Percentiles rank a stretch among this genome's conserved stretches.
These are phyloP conservation scores for Boletus mariae DNA, from an alignment of 1,284 basidiomycete genomes.

Conservation along the genomic window DNA sequence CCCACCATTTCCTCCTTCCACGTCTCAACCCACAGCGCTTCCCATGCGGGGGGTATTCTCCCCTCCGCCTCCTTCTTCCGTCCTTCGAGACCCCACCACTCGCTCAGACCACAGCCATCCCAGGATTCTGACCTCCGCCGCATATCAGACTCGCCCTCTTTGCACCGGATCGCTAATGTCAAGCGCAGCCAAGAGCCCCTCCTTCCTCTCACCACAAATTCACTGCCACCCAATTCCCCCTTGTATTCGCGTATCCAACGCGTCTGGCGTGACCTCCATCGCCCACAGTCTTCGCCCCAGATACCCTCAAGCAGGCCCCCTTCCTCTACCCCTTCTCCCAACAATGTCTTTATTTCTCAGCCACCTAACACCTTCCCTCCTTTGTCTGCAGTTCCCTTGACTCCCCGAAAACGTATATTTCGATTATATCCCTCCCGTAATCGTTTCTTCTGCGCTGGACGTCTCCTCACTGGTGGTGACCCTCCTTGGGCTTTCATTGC, in stretches of 20 bases:
- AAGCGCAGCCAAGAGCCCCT: conserved; percentile 69
- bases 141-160: conserved; percentile 30
- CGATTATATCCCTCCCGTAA: conserved; percentile 67
- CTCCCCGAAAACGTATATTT: conserved; percentile 50
- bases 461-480: conserved; percentile 81
- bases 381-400: conserved; percentile 47
- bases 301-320: conserved; percentile 22
- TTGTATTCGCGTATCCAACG: conserved; percentile 55
- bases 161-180: conserved; percentile 34
- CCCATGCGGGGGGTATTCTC: conserved; percentile 69
- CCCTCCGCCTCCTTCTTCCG: conserved; percentile 73
- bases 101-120: conserved; percentile 22
- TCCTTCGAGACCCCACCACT: conserved; percentile 53
- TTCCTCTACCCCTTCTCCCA: conserved; percentile 32
- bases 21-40: conserved; percentile 36
- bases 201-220: conserved; percentile 43
- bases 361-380: conserved; percentile 33
- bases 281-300: conserved; percentile 25
- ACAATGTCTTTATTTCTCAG: conserved; percentile 26
- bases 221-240: conserved; percentile 22
- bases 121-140: conserved; percentile 33
- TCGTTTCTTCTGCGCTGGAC: conserved; percentile 71
- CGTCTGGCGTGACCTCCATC: conserved; percentile 56
- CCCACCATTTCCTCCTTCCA: conserved; percentile 28
- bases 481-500: conserved; percentile 72